These are phyloP conservation scores for Aspergillus sp. DNA, from an alignment of 2,329 filamentous ascomycete species.

Conservation along the genomic window DNA sequence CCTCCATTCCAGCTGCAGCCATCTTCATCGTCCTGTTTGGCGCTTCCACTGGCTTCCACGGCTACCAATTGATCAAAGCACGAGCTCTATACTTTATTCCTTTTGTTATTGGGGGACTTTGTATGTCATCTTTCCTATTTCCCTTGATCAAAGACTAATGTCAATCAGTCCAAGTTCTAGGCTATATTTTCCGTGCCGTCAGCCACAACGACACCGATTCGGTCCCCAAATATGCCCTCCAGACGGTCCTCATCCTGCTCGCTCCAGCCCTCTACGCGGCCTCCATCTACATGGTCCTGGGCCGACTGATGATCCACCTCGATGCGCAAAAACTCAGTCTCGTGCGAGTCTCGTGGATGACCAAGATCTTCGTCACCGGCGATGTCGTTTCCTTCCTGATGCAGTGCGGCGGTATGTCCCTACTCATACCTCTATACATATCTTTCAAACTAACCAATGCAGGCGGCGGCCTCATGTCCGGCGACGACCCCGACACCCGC, in stretches of 20 bases:
- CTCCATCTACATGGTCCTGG: slow-evolving; percentile 29
- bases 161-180: slow-evolving; percentile 45
- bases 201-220: slow-evolving; percentile 10
- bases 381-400: slow-evolving; percentile 35
- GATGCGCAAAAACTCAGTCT: background rate
- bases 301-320: background rate
- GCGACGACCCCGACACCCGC: slow-evolving; percentile 5
- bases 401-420: slow-evolving; percentile 25
- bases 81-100: slow-evolving; percentile 26
- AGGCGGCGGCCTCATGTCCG: slow-evolving; percentile 22
- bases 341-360: slow-evolving; percentile 4
- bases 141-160: background rate
- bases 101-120: slow-evolving; percentile 42
- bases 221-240: slow-evolving; percentile 31
- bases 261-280: slow-evolving; percentile 44
- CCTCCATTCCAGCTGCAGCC: background rate
- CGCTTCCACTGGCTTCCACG: slow-evolving; percentile 12
- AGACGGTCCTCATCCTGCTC: slow-evolving; percentile 37
- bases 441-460: background rate
- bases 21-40: slow-evolving; percentile 4
- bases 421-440: background rate
- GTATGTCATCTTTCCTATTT: slow-evolving; percentile 9
- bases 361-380: slow-evolving; percentile 31
- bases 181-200: slow-evolving; percentile 27
- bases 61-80: slow-evolving; percentile 16